Evolutionary conservation across 2,329 filamentous ascomycete species (phyloP), one percentile per base, ranked within the genome.

Genomic region (Pezicula neosporulosa): DNA sequence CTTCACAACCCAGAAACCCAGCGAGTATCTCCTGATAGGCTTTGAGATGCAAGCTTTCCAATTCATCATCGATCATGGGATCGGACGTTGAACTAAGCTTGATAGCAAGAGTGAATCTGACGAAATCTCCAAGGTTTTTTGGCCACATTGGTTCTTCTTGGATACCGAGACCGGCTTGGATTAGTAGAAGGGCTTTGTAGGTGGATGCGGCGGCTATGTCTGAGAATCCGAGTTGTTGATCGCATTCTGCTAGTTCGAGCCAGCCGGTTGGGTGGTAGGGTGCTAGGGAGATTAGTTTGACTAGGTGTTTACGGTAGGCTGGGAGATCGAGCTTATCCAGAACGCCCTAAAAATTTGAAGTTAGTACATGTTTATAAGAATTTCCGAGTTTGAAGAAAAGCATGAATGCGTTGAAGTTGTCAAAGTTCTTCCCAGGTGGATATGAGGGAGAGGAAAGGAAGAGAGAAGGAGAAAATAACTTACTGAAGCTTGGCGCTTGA

Each of bases 171-270:
- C 51, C 60, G 15, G 52, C 51, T 44, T 60, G 38, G n/a, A 57
- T 41, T 5, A 66, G 51, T 6, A 63, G 16, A 8, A 62, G 38
- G 1, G 55, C 56, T 21, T 54, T 55, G 41, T 64, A 48, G 1
- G 58, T 57, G 27, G 56, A 49, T 3, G 51, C 52, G 0, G 50
- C 52, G 1, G 49, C 49, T 8, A 63, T 52, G 19, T 65, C 63
- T 6, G 44, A 48, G 18, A 64, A 66, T 3, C 61, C 60, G 3
- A 64, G 44, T 6, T 54, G 52, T 8, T 43, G 30, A 21, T 62
- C 46, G 3, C 57, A 28, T 2, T 24, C n/a, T 2, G 45, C 46
- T 3, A 63, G 46, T 4, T 57, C 44, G 7, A 63, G 42, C 24
- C 55, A 58, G 7, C 51, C 28, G 0, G 19, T 16, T 1, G 61